A percentile compares a stretch with the other conserved stretches of the same genome.
Conservation (phyloP, 1,284 basidiomycete species). For the Irpex sp. region DNA sequence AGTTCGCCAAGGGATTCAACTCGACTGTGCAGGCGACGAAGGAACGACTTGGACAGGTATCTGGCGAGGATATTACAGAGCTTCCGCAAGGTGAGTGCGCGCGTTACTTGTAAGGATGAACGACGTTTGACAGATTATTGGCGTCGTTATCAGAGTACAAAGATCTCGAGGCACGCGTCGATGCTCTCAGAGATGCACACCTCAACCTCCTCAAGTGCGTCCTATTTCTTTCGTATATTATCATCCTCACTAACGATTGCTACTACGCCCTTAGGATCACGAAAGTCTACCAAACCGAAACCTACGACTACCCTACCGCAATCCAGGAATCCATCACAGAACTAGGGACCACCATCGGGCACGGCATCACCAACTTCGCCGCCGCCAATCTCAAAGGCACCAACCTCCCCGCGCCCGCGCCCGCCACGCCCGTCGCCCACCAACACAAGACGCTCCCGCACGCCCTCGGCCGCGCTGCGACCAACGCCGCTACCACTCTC, state of each 20-base stretch:
- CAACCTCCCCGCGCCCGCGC: conserved; percentile 75
- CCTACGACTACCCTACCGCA: conserved; percentile 86
- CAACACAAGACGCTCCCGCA: conserved; percentile 95
- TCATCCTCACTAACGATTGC: background rate
- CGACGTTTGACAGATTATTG: background rate
- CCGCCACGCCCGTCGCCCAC: conserved; percentile 47
- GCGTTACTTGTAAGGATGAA: conserved; percentile 3
- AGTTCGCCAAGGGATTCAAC: conserved; percentile 79
- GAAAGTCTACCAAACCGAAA: conserved; percentile 81
- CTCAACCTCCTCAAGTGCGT: conserved; percentile 74
- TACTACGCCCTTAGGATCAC: conserved; percentile 54
- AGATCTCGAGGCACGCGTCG: conserved; percentile 91
- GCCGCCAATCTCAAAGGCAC: conserved; percentile 88
- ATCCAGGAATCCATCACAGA: conserved; percentile 75
- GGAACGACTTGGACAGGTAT: conserved; percentile 87
- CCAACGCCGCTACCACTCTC: conserved; percentile 60
- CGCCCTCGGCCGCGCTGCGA: conserved; percentile 83
- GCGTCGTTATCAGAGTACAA: conserved; percentile 74
- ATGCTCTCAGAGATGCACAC: conserved; percentile 85
- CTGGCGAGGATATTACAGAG: conserved; percentile 93
- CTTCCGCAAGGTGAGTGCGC: conserved; percentile 66
- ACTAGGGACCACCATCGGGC: conserved; percentile 69
- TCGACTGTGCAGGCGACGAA: conserved; percentile 88
- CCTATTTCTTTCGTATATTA: background rate
- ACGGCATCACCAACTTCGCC: conserved; percentile 83